These are phyloP conservation scores for Paraleonurus japonicus DNA, from an alignment of 257 asterid genomes.

Conservation along the genomic window DNA sequence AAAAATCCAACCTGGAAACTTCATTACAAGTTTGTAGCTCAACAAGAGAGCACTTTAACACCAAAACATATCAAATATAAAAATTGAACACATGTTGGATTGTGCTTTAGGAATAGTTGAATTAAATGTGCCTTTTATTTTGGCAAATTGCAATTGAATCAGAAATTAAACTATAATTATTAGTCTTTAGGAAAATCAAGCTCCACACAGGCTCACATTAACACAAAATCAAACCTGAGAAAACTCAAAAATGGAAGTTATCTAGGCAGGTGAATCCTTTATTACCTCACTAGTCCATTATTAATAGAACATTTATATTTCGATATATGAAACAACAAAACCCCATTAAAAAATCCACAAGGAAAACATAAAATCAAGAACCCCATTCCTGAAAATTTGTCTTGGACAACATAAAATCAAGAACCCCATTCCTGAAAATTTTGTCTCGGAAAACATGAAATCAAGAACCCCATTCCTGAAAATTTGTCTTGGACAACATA, in stretches of 20 bases:
- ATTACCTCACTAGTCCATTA: neutral
- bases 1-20: constrained; percentile 13
- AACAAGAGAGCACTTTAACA: neutral
- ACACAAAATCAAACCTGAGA: neutral
- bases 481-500: no score
- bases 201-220: constrained; percentile 5
- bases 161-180: neutral
- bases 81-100: constrained; percentile 3
- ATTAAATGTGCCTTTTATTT: neutral
- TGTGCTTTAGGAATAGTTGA: neutral
- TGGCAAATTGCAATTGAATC: constrained; percentile 2
- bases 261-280: constrained; percentile 16
- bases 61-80: neutral
- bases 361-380: neutral
- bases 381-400: constrained; percentile 5
- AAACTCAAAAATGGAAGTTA: constrained; percentile 8
- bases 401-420: no score
- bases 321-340: constrained; percentile 6
- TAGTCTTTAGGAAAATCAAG: neutral
- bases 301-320: neutral
- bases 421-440: no score
- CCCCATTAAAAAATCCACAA: neutral
- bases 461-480: neutral
- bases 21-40: neutral
- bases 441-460: neutral